Conservation (phyloP, 257 asterid genomes). For the Solanum sitiens region DNA sequence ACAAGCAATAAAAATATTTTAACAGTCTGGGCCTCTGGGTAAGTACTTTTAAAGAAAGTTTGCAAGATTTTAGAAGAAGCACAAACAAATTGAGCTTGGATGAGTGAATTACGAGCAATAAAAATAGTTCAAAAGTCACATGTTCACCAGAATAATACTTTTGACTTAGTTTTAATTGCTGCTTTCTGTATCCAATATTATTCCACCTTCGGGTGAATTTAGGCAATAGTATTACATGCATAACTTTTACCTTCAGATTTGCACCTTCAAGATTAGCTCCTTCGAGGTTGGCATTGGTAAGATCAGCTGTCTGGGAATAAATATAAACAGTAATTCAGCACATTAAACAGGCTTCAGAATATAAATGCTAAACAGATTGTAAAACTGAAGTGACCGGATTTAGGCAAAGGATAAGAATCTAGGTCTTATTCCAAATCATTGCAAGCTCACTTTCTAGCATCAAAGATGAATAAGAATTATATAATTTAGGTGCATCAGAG, state of each 20-base stretch:
- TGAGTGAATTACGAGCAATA: background rate
- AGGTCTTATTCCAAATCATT: background rate
- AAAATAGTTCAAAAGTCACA: background rate
- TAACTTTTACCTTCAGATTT: constrained; percentile 62
- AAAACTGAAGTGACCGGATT: background rate
- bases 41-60: background rate
- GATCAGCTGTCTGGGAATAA: constrained; percentile 77
- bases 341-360: background rate
- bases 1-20: background rate
- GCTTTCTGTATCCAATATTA: background rate
- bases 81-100: background rate
- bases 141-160: background rate
- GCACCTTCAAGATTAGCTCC: constrained; percentile 99
- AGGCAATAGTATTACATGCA: background rate
- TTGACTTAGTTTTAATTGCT: background rate
- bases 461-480: background rate
- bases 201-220: background rate
- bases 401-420: background rate
- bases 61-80: background rate
- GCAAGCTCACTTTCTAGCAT: background rate
- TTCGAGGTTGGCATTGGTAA: constrained; percentile 95
- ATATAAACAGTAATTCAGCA: background rate
- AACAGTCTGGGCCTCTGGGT: background rate
- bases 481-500: background rate
- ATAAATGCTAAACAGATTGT: background rate